Conservation (phyloP, 192 early-diverging fungal genomes). For the Diversispora eburnea region DNA sequence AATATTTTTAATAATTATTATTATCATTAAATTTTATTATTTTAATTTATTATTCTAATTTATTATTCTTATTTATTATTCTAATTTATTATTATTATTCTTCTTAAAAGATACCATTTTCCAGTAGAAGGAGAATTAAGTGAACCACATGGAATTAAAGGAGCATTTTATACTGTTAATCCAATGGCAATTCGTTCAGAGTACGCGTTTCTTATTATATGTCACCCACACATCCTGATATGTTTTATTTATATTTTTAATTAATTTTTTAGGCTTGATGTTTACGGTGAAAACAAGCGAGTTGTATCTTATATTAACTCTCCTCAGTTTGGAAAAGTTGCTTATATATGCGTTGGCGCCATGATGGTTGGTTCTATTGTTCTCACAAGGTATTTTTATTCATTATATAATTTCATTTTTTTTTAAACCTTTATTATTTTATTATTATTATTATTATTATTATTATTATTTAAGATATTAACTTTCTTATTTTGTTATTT, state of each 20-base stretch:
- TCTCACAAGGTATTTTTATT: conserved; percentile 44
- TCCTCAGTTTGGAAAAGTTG: conserved; percentile 64
- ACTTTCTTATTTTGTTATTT: not conserved
- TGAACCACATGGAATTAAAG: conserved; percentile 49
- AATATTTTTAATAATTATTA: not conserved
- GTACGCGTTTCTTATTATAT: not conserved
- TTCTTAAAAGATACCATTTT: conserved; percentile 56
- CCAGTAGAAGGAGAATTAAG: conserved; percentile 67
- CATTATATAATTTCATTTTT: not conserved
- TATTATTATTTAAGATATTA: not conserved
- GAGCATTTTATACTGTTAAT: conserved; percentile 79
- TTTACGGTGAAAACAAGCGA: conserved; percentile 77
- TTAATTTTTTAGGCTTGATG: conserved; percentile 51
- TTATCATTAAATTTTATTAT: not conserved
- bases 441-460: not conserved
- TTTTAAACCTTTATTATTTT: not conserved
- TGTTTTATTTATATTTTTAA: not conserved
- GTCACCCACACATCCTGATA: conserved; percentile 1
- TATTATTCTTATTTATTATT: too few species aligned
- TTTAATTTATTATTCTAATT: not conserved
- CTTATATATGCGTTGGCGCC: conserved; percentile 69
- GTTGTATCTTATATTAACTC: conserved; percentile 61
- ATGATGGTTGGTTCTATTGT: conserved; percentile 84
- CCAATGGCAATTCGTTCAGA: conserved; percentile 74
- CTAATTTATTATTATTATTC: not conserved